Percentiles rank a stretch among this genome's conserved stretches.
phyloP scores from a whole-genome alignment of 176 grass and related monocot genomes.

The Carex littledalei region DNA sequence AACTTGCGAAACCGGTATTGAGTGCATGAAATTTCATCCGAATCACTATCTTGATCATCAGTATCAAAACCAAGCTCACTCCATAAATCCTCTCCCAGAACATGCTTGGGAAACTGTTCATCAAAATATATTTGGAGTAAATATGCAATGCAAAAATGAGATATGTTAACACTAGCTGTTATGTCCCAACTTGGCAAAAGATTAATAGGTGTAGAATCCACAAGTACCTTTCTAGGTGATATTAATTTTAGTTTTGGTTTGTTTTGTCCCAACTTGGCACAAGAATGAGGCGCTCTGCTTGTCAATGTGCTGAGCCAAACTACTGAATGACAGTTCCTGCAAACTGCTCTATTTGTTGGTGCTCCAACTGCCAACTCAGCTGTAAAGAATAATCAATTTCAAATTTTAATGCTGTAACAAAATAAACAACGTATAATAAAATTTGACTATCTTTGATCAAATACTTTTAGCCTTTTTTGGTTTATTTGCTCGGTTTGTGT shows the following conservation, averaged over 20 bases:
- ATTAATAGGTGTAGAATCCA: background rate
- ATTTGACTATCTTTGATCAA: background rate
- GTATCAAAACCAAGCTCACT: background rate
- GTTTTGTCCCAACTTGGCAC: conserved; percentile 33
- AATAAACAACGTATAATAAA: background rate
- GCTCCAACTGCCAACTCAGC: conserved; percentile 31
- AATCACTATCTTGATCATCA: conserved; percentile 13
- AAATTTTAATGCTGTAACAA: background rate
- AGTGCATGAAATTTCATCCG: background rate
- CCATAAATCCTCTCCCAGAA: background rate
- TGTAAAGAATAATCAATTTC: conserved; percentile 28
- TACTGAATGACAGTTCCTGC: conserved; percentile 42
- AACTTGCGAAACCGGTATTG: background rate
- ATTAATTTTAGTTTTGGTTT: conserved; percentile 44
- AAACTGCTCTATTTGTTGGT: conserved; percentile 56
- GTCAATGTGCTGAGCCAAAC: conserved; percentile 78
- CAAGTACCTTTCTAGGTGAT: conserved; percentile 52
- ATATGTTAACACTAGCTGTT: background rate
- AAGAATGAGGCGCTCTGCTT: conserved; percentile 34
- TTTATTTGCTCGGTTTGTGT: background rate
- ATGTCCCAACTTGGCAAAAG: too few relatives aligned
- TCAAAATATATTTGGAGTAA: background rate
- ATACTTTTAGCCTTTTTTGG: background rate
- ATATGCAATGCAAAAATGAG: background rate
- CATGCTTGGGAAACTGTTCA: background rate